Percentiles rank a stretch among this genome's conserved stretches.
Evolutionary conservation across 768 basidiomycete species (phyloP).

Genomic region (Mycena floridula): DNA sequence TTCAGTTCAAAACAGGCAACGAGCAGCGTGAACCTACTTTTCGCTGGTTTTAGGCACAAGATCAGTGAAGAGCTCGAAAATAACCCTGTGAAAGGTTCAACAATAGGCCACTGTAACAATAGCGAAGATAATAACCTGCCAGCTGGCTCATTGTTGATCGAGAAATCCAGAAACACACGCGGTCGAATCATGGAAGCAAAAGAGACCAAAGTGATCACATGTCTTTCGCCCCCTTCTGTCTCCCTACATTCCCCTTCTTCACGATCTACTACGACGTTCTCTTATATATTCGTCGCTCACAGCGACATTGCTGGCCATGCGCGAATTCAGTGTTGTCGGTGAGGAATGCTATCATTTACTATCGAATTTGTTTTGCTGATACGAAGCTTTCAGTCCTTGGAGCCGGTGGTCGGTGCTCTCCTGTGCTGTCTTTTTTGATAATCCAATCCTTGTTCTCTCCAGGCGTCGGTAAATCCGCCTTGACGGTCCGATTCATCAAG

Average conservation of each 20-base stretch:
- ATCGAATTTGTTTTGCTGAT: too few species aligned
- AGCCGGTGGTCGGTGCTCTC: slow-evolving; percentile 45
- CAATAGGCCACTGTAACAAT: slow-evolving; percentile 4
- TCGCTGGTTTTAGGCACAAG: slow-evolving; percentile 69
- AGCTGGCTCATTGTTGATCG: slow-evolving; percentile 37
- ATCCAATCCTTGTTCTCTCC: slow-evolving; percentile 5
- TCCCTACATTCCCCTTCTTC: too few species aligned
- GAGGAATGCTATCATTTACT: too few species aligned
- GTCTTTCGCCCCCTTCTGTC: neutral
- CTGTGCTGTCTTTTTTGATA: slow-evolving; percentile 2
- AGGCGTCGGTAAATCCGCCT: slow-evolving; percentile 84
- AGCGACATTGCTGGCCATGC: slow-evolving; percentile 38
- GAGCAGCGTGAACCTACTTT: slow-evolving; percentile 47
- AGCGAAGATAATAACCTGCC: slow-evolving; percentile 41
- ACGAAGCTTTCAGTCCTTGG: too few species aligned
- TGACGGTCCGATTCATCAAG: slow-evolving; percentile 75
- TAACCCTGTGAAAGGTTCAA: slow-evolving; percentile 36
- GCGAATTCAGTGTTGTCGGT: slow-evolving; percentile 69
- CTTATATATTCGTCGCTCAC: too few species aligned
- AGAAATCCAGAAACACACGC: slow-evolving; percentile 67
- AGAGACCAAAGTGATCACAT: too few species aligned
- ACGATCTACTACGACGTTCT: too few species aligned
- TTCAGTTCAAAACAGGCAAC: slow-evolving; percentile 1
- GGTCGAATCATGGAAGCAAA: slow-evolving; percentile 53
- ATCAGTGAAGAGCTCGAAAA: slow-evolving; percentile 75